phyloP scores from a whole-genome alignment of 495 filamentous ascomycete species.

The Clavariopsis aquatica region DNA sequence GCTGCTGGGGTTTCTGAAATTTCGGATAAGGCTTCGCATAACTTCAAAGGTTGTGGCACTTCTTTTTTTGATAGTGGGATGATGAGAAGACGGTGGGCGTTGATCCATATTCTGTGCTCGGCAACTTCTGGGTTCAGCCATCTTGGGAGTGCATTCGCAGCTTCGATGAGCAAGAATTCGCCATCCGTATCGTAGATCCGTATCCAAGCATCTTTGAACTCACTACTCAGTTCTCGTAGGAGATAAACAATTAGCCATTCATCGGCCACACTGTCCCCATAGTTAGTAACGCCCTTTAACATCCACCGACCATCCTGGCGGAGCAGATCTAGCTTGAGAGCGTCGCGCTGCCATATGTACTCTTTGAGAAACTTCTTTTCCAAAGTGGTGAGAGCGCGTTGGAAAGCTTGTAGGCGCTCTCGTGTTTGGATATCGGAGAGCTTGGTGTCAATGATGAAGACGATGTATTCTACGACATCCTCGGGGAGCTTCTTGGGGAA shows the following conservation, averaged over 20 bases:
- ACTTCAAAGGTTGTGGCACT: slow-evolving; percentile 48
- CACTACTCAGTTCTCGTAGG: slow-evolving; percentile 75
- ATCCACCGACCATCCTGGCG: slow-evolving; percentile 57
- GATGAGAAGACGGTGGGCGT: slow-evolving; percentile 70
- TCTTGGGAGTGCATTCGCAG: slow-evolving; percentile 78
- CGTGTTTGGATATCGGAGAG: slow-evolving; percentile 55
- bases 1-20: slow-evolving; percentile 55
- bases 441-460: slow-evolving; percentile 67
- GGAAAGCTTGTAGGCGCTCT: slow-evolving; percentile 66
- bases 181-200: slow-evolving; percentile 84
- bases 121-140: slow-evolving; percentile 95
- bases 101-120: slow-evolving; percentile 64
- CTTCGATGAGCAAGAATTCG: slow-evolving; percentile 93
- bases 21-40: slow-evolving; percentile 61
- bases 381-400: slow-evolving; percentile 64
- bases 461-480: slow-evolving; percentile 82
- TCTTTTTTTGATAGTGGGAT: slow-evolving; percentile 59
- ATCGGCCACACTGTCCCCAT: slow-evolving; percentile 91
- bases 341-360: slow-evolving; percentile 94
- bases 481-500: slow-evolving; percentile 79
- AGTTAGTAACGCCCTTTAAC: slow-evolving; percentile 74
- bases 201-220: slow-evolving; percentile 76
- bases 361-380: slow-evolving; percentile 65
- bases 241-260: slow-evolving; percentile 96
- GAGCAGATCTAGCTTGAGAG: slow-evolving; percentile 63